phyloP scores from a whole-genome alignment of 768 basidiomycete genomes.

The Trametes villosa region DNA sequence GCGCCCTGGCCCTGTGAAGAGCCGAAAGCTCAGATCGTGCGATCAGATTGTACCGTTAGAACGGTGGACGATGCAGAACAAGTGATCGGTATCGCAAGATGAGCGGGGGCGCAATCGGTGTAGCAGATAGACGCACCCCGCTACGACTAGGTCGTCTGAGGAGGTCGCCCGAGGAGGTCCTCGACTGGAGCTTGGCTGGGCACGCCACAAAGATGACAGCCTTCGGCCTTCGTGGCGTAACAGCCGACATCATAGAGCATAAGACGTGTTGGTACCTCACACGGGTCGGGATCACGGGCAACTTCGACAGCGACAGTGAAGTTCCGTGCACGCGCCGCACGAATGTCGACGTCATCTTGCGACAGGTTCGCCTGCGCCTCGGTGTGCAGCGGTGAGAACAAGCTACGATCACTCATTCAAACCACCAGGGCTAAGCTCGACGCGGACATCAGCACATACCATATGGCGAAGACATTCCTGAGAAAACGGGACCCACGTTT shows the following conservation, averaged over 20 bases:
- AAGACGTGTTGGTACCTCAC: background rate
- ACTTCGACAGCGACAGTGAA: background rate
- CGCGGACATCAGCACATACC: slow-evolving; percentile 14
- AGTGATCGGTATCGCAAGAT: background rate
- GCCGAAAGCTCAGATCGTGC: slow-evolving; percentile 4
- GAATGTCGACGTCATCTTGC: slow-evolving; percentile 19
- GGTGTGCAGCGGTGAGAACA: slow-evolving; percentile 15
- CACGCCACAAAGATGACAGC: background rate
- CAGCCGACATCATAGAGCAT: background rate
- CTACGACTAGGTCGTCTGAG: background rate
- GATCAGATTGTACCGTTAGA: background rate
- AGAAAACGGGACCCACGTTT: slow-evolving; percentile 21
- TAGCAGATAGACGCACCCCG: background rate
- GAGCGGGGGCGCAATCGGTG: background rate
- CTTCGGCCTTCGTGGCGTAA: background rate
- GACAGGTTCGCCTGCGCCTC: slow-evolving; percentile 3
- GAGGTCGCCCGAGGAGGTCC: background rate
- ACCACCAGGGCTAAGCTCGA: background rate
- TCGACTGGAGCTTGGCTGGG: background rate
- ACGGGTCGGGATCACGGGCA: background rate
- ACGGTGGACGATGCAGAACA: background rate
- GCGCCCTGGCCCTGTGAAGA: background rate
- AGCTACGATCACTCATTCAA: background rate
- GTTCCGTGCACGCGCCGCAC: background rate
- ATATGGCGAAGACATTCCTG: slow-evolving; percentile 21